Evolutionary conservation across 768 basidiomycete species (phyloP).

Genomic region (Tephrocybe sp.): DNA sequence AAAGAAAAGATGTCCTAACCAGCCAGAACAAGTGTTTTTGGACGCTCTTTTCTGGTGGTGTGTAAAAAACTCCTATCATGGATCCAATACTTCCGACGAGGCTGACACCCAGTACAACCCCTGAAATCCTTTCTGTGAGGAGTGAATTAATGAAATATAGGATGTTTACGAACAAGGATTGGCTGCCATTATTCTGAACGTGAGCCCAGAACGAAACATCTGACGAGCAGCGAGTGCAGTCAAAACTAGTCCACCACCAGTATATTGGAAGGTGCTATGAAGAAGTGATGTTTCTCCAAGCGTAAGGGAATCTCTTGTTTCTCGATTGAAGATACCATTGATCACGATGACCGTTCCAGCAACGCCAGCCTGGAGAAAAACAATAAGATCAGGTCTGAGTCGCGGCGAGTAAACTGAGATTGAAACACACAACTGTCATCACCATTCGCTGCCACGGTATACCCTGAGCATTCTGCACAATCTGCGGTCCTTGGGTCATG

Average conservation of each 20-base stretch:
- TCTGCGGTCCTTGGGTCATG: constrained; percentile 40
- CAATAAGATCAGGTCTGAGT: not conserved
- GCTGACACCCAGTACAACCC: constrained; percentile 82
- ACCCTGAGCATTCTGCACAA: constrained; percentile 28
- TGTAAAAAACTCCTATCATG: constrained; percentile 83
- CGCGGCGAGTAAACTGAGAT: not conserved
- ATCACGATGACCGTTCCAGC: constrained; percentile 67
- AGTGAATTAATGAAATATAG: not conserved
- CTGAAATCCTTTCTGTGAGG: constrained; percentile 29
- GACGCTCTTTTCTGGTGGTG: constrained; percentile 71
- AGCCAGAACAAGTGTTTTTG: constrained; percentile 85
- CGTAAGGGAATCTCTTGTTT: constrained; percentile 70
- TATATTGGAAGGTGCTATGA: constrained; percentile 80
- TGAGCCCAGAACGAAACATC: constrained; percentile 67
- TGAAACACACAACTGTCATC: constrained; percentile 49
- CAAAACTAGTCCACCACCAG: constrained; percentile 74
- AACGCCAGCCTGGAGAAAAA: constrained; percentile 56
- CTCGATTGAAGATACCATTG: constrained; percentile 71
- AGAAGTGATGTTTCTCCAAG: constrained; percentile 65
- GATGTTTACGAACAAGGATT: constrained; percentile 67
- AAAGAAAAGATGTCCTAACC: constrained; percentile 36
- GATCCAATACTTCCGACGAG: constrained; percentile 77
- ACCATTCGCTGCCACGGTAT: constrained; percentile 39
- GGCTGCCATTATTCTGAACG: constrained; percentile 75
- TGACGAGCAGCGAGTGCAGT: constrained; percentile 81